These are phyloP conservation scores for Chlamydomonas schloesseri DNA, from an alignment of 139 green algal genomes.

Conservation along the genomic window DNA sequence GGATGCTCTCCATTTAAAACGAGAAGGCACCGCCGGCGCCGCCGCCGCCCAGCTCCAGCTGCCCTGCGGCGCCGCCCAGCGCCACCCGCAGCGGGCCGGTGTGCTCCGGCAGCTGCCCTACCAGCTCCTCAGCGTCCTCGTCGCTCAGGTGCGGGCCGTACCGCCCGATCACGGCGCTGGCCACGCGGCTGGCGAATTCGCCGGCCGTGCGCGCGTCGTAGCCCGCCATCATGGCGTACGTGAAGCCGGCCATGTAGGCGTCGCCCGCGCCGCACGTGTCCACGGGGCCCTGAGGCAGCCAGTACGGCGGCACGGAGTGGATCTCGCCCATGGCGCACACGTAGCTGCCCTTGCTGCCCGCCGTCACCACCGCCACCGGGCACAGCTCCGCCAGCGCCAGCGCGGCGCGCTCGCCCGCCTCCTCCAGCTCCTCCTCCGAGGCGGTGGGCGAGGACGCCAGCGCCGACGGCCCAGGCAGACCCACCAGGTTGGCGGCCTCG, in stretches of 20 bases:
- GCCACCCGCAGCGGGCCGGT: constrained; percentile 16
- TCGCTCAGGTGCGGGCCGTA: constrained; percentile 70
- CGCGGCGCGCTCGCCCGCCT: constrained; percentile 60
- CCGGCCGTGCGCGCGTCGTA: constrained; percentile 73
- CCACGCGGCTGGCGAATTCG: constrained; percentile 67
- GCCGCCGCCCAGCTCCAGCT: neutral
- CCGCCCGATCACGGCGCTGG: constrained; percentile 77
- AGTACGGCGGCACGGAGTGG: constrained; percentile 74
- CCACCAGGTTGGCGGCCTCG: constrained; percentile 53
- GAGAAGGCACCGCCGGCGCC: neutral
- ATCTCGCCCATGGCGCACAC: constrained; percentile 72
- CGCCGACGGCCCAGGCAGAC: neutral
- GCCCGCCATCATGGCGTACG: constrained; percentile 51
- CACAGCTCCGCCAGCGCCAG: constrained; percentile 67
- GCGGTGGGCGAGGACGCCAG: neutral
- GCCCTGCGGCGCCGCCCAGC: neutral
- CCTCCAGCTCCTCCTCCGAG: neutral
- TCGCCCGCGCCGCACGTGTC: constrained; percentile 87
- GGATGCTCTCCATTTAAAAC: no score
- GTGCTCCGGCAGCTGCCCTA: constrained; percentile 42
- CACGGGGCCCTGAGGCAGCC: constrained; percentile 73
- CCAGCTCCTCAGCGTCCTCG: constrained; percentile 73
- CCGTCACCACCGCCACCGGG: constrained; percentile 85
- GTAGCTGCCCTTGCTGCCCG: constrained; percentile 72
- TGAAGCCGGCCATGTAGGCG: constrained; percentile 46